Percentiles rank a stretch among this genome's conserved stretches.
Conservation (phyloP, 2,329 filamentous ascomycete species). For the Penicillium psychrosexuale region DNA sequence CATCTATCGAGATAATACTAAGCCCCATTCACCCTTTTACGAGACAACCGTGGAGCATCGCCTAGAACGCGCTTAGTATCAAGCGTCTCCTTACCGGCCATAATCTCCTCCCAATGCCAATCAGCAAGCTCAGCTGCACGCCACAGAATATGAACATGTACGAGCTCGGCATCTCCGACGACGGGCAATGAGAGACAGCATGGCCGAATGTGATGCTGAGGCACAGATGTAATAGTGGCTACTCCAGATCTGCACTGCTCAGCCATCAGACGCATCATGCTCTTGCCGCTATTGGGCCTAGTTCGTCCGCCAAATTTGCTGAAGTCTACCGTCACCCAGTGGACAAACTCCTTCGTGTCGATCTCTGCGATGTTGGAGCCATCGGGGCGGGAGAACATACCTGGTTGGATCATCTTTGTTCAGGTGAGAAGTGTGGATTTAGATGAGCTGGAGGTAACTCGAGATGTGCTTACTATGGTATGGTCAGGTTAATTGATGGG, state of each 20-base stretch:
- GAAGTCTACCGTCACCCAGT: slow-evolving; percentile 5
- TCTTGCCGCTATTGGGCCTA: neutral
- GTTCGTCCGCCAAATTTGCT: neutral
- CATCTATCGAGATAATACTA: neutral
- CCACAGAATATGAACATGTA: neutral
- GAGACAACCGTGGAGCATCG: neutral
- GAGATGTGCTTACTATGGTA: neutral
- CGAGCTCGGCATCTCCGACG: neutral
- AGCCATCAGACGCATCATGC: slow-evolving; percentile 4
- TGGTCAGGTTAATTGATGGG: neutral
- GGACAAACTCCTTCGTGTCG: neutral
- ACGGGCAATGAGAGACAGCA: slow-evolving; percentile 2
- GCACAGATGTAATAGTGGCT: neutral
- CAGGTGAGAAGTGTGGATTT: neutral
- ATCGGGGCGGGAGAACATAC: neutral
- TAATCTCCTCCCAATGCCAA: neutral
- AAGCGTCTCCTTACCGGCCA: neutral
- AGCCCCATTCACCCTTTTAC: neutral
- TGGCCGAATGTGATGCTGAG: neutral
- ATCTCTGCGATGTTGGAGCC: neutral
- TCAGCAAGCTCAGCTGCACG: slow-evolving; percentile 1
- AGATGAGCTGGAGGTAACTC: neutral
- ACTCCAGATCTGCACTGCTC: neutral
- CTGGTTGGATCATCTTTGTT: neutral
- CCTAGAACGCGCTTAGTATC: neutral